phyloP scores from a whole-genome alignment of 441 rosid genomes.

The Euphorbia celastroides region DNA sequence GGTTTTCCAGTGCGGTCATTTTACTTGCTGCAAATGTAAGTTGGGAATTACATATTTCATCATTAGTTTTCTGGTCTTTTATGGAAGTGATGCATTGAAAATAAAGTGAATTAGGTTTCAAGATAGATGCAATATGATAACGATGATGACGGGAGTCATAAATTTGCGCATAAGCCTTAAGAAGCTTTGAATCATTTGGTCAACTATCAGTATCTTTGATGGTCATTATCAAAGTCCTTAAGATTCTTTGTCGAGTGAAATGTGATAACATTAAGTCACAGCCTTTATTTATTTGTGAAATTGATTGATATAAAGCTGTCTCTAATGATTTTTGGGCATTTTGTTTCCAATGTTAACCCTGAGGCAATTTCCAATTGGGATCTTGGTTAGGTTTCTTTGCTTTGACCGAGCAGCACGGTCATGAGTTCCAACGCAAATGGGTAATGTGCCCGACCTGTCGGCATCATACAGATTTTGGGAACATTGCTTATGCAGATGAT shows the following conservation, averaged over 20 bases:
- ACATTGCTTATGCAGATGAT: conserved; percentile 83
- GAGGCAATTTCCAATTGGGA: conserved; percentile 12
- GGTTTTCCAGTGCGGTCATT: conserved; percentile 96
- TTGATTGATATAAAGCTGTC: no score
- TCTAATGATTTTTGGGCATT: neutral
- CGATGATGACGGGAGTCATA: neutral
- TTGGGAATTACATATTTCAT: conserved; percentile 14
- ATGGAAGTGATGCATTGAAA: conserved; percentile 5
- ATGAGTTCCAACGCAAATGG: conserved; percentile 54
- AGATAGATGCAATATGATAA: neutral
- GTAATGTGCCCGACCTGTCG: conserved; percentile 94
- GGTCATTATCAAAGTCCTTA: neutral
- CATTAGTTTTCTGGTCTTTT: conserved; percentile 14
- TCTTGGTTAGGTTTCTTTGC: conserved; percentile 59
- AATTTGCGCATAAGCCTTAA: neutral
- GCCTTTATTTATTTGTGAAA: neutral
- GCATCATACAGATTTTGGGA: conserved; percentile 78
- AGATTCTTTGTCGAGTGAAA: neutral
- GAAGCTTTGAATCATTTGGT: neutral
- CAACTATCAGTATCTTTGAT: neutral
- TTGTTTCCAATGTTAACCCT: neutral
- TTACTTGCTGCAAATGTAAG: conserved; percentile 92
- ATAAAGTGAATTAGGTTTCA: neutral
- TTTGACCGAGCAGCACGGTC: conserved; percentile 60
- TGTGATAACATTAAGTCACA: no score